phyloP scores from a whole-genome alignment of 2,329 filamentous ascomycete genomes.

The Coniochaeta sp. region DNA sequence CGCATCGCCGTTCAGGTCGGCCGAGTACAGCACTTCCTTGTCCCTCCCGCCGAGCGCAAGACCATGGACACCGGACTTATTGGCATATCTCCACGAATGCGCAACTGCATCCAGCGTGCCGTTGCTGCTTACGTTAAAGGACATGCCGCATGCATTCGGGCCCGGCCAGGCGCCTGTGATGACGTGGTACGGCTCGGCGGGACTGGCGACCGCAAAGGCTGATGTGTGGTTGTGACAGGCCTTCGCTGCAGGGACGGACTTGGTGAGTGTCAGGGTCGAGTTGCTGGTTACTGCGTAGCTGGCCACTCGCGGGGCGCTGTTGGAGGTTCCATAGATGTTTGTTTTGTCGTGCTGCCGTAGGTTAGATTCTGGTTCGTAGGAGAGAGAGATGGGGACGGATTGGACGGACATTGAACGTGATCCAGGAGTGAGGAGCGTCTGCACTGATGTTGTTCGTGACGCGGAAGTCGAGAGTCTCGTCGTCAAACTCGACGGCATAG shows the following conservation, averaged over 20 bases:
- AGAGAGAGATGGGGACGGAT: background rate
- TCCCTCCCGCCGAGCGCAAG: conserved; percentile 7
- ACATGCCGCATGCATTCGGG: conserved; percentile 11
- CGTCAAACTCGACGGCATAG: conserved; percentile 59
- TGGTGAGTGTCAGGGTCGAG: conserved; percentile 6
- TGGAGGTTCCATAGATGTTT: conserved; percentile 11
- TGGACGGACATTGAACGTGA: conserved; percentile 10
- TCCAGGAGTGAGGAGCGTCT: conserved; percentile 11
- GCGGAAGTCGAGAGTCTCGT: conserved; percentile 49
- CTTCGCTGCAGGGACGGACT: conserved; percentile 1
- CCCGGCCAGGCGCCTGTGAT: conserved; percentile 10
- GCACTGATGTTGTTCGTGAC: conserved; percentile 40
- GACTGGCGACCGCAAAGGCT: conserved; percentile 9
- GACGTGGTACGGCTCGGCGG: conserved; percentile 7
- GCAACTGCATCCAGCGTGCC: conserved; percentile 6
- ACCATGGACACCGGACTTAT: conserved; percentile 11
- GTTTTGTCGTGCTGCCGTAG: conserved; percentile 10
- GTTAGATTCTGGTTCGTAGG: no score
- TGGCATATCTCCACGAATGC: conserved; percentile 9
- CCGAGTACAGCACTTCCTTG: conserved; percentile 9
- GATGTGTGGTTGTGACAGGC: conserved; percentile 8
- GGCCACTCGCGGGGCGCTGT: conserved; percentile 4
- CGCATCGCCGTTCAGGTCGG: conserved; percentile 11
- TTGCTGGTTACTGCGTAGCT: conserved; percentile 8
- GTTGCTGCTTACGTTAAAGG: conserved; percentile 6